Conservation (phyloP, 2,329 filamentous ascomycete genomes). For the Colletotrichum sublineola region DNA sequence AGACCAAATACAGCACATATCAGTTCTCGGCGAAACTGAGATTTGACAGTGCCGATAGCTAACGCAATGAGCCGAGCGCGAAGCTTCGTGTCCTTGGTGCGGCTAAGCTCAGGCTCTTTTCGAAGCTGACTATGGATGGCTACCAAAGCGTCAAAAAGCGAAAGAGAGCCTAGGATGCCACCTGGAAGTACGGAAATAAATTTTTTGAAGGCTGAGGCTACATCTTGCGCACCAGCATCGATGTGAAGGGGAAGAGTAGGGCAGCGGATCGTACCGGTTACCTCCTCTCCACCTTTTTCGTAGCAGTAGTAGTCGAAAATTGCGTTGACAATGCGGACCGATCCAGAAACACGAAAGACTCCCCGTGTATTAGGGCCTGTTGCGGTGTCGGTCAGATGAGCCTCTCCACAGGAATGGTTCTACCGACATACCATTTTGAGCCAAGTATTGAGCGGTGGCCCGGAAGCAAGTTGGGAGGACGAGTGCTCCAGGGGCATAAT, state of each 20-base stretch:
- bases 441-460: slow-evolving; percentile 74
- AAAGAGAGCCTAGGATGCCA: slow-evolving; percentile 73
- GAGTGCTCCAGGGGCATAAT: slow-evolving; percentile 69
- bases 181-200: slow-evolving; percentile 74
- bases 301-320: slow-evolving; percentile 75
- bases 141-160: slow-evolving; percentile 72
- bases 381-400: slow-evolving; percentile 40
- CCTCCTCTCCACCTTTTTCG: slow-evolving; percentile 61
- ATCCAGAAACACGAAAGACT: slow-evolving; percentile 74
- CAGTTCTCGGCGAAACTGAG: slow-evolving; percentile 71
- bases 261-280: slow-evolving; percentile 70
- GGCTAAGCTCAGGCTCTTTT: slow-evolving; percentile 63
- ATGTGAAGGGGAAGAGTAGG: slow-evolving; percentile 73
- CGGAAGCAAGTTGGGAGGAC: slow-evolving; percentile 75
- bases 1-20: slow-evolving; percentile 78
- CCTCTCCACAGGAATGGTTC: no score
- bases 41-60: slow-evolving; percentile 70
- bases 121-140: slow-evolving; percentile 70
- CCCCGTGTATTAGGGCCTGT: slow-evolving; percentile 63
- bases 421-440: slow-evolving; percentile 66
- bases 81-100: slow-evolving; percentile 67
- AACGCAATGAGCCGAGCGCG: slow-evolving; percentile 76
- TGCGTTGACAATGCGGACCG: slow-evolving; percentile 65
- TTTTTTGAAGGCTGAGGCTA: slow-evolving; percentile 76
- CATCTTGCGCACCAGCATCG: slow-evolving; percentile 71